Conservation (phyloP, 2,329 filamentous ascomycete species). For the Eutypella sp. region DNA sequence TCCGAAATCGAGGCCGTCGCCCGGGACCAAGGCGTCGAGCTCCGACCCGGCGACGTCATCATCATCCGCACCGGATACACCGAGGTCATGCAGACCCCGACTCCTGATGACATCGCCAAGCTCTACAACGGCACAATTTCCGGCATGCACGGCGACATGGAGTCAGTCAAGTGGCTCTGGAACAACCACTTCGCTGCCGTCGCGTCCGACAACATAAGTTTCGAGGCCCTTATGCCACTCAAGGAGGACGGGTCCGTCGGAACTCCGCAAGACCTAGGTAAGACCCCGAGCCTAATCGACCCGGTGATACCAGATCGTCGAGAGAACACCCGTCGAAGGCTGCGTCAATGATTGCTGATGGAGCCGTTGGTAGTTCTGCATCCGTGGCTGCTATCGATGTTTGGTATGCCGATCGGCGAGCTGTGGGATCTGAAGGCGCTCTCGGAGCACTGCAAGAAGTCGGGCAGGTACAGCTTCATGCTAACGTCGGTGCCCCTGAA, state of each 20-base stretch:
- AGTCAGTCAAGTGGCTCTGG: conserved; percentile 61
- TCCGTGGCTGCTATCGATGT: conserved; percentile 42
- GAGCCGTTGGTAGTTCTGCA: conserved; percentile 36
- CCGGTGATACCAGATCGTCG: too few relatives aligned
- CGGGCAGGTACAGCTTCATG: conserved; percentile 55
- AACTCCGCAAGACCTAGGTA: conserved; percentile 32
- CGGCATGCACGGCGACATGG: conserved; percentile 41
- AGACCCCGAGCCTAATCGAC: conserved; percentile 11
- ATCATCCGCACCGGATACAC: conserved; percentile 61
- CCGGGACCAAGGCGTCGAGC: conserved; percentile 54
- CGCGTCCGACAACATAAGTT: conserved; percentile 56
- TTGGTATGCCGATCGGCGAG: conserved; percentile 52
- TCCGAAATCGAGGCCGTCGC: conserved; percentile 55
- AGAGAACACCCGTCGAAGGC: too few relatives aligned
- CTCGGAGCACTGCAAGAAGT: conserved; percentile 46
- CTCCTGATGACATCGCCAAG: conserved; percentile 29
- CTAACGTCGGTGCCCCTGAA: conserved; percentile 57
- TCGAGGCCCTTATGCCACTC: conserved; percentile 58
- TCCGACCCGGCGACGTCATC: conserved; percentile 62
- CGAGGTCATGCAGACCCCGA: conserved; percentile 48
- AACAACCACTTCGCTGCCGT: conserved; percentile 64
- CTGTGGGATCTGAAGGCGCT: conserved; percentile 52
- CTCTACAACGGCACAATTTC: conserved; percentile 24
- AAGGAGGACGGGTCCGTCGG: conserved; percentile 34
- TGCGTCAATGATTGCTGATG: neutral